Percentiles rank a stretch among this genome's conserved stretches.
phyloP scores from a whole-genome alignment of 306 rosid genomes.

The Malus domestica region DNA sequence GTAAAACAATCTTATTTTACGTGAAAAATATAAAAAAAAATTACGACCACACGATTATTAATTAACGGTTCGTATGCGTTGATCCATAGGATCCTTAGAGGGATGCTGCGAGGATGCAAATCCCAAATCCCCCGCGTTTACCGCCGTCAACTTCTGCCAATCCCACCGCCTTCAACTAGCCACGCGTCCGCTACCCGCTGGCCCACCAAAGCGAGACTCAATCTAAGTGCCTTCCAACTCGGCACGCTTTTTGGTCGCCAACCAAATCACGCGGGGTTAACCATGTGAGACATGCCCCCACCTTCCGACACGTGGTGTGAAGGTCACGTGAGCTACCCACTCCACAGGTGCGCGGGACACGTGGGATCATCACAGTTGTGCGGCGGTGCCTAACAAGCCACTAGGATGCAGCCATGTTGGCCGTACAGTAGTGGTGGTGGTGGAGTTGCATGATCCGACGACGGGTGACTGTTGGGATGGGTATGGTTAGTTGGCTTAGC shows the following conservation, averaged over 20 bases:
- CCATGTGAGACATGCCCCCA: slow-evolving; percentile 10
- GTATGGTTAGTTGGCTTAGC: slow-evolving; percentile 31
- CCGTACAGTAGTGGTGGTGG: background rate
- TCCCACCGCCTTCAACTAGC: background rate
- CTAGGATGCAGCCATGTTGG: slow-evolving; percentile 13
- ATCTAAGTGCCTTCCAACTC: slow-evolving; percentile 18
- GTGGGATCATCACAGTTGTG: slow-evolving; percentile 13
- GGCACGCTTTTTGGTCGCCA: slow-evolving; percentile 5
- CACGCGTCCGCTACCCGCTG: background rate
- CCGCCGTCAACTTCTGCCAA: slow-evolving; percentile 5
- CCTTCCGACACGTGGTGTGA: slow-evolving; percentile 26
- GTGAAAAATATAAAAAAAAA: no score
- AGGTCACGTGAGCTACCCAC: slow-evolving; percentile 27
- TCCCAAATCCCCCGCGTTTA: slow-evolving; percentile 24
- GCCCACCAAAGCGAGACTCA: no score
- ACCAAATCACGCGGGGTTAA: slow-evolving; percentile 14
- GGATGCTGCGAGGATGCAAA: no score
- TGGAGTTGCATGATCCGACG: background rate
- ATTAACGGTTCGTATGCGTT: no score
- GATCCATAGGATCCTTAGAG: no score
- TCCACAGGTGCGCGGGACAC: slow-evolving; percentile 25
- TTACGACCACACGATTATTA: no score
- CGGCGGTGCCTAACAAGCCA: slow-evolving; percentile 27
- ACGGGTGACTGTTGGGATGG: background rate
- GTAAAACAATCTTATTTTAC: no score